Base-by-base conservation (phyloP, 768 basidiomycete species). In the Suillus placidus region DNA sequence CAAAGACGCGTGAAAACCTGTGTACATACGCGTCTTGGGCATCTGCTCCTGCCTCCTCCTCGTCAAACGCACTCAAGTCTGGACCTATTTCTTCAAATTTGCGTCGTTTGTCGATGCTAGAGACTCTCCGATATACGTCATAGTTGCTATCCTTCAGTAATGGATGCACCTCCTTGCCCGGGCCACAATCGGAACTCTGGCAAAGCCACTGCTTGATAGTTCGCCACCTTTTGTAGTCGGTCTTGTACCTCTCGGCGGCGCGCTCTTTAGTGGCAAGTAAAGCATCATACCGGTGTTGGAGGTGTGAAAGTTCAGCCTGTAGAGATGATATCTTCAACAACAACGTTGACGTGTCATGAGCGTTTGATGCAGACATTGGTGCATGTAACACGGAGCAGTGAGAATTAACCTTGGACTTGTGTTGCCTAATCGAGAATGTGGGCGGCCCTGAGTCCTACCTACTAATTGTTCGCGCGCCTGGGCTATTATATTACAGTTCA, bases 171-270 rank as follows among this genome's bases (percentile, higher is more conserved):
- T 77, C 71, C 4, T 70, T 70, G 40, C 26, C 26, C 26, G 26
- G 26, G 26, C 76, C 73, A n/a, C 73, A 66, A 20, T 71, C 73
- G 16, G 78, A 69, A 45, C 83, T 77, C 38, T 67, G 70, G 56
- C 79, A 79, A 6, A 85, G 68, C 82, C 81, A 86, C 35, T 73
- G 67, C 60, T 81, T 82, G 69, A 85, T 79, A 18, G 69, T 71
- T 51, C 75, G 75, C 85, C 86, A 89, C 64, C 80, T 83, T 72
- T 82, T 82, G 74, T 82, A 87, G 71, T 90, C 85, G 23, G 67
- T 65, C 66, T 83, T 81, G 73, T 86, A 86, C 23, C 81, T 82
- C 26, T 73, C 77, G 13, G 80, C 80, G 14, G 82, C 82, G 1
- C 83, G 80, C 60, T 81, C 78, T 62, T 83, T 82, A 35, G 79